Evolutionary conservation across 2,329 filamentous ascomycete genomes (phyloP).

Genomic region (Hypoxylon sp.): DNA sequence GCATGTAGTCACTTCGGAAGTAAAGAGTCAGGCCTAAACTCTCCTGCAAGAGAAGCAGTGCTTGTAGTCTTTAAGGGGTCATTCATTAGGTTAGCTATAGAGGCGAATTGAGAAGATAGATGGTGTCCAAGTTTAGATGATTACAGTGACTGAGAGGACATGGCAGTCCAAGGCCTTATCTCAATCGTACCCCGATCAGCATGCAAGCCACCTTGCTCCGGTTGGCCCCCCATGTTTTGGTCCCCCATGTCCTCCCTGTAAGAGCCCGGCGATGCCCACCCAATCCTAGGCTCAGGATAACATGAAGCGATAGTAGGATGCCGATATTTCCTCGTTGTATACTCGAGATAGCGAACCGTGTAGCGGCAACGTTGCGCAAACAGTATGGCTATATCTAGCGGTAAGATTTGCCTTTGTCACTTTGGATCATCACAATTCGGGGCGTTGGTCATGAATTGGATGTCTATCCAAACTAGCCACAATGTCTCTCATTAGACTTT

Average conservation of each 20-base stretch:
- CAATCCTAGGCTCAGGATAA: constrained; percentile 18
- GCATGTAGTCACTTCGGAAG: constrained; percentile 1
- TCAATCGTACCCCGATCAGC: neutral
- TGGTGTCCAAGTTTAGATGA: neutral
- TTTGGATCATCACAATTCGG: neutral
- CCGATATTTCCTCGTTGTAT: neutral
- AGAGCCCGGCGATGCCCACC: constrained; percentile 2
- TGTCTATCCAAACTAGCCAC: neutral
- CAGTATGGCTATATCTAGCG: neutral
- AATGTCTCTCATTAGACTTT: constrained; percentile 2
- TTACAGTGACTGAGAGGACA: neutral
- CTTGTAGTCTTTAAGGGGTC: neutral
- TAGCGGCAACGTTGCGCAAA: neutral
- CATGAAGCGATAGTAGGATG: constrained; percentile 1
- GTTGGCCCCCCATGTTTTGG: neutral
- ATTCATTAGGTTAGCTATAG: neutral
- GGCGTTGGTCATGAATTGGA: neutral
- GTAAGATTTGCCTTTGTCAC: neutral
- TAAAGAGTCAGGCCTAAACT: constrained; percentile 1
- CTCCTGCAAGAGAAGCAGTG: neutral
- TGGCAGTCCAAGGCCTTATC: neutral
- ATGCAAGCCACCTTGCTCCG: neutral
- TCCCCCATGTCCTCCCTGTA: neutral
- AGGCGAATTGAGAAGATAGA: neutral
- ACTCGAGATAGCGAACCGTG: constrained; percentile 1